phyloP scores from a whole-genome alignment of 441 rosid genomes.

The Daphne laureola region DNA sequence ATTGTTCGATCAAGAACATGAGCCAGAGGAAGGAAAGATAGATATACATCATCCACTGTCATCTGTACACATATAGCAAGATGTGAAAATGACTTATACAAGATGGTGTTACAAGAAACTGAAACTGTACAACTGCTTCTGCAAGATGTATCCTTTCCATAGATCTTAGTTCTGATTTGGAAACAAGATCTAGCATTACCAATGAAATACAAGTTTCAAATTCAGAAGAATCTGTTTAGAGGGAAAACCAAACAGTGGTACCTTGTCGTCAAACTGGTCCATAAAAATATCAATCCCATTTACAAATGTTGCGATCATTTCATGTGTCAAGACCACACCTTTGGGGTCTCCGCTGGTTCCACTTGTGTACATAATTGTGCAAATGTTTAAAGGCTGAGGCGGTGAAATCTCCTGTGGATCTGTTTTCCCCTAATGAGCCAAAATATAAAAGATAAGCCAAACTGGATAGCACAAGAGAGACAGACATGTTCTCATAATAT shows the following conservation, averaged over 20 bases:
- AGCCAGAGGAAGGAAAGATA: constrained; percentile 94
- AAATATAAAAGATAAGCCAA: constrained; percentile 7
- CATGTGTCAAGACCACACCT: constrained; percentile 86
- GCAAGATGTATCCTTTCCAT: too few relatives aligned
- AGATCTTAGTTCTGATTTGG: background rate
- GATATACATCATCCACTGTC: constrained; percentile 79
- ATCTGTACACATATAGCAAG: constrained; percentile 31
- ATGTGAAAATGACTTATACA: too few relatives aligned
- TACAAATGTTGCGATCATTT: constrained; percentile 47
- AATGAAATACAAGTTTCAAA: too few relatives aligned
- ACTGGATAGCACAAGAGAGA: background rate
- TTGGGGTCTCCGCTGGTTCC: constrained; percentile 97
- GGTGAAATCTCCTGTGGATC: constrained; percentile 40
- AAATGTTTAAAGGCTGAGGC: constrained; percentile 55
- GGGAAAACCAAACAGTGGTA: constrained; percentile 4
- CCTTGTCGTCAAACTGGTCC: constrained; percentile 94
- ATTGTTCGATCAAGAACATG: constrained; percentile 81
- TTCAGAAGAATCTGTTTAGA: too few relatives aligned
- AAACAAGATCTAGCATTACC: background rate
- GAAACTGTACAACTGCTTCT: too few relatives aligned
- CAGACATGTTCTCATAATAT: background rate
- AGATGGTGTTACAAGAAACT: too few relatives aligned
- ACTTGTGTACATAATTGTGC: constrained; percentile 96
- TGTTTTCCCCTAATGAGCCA: constrained; percentile 48
- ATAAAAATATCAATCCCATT: constrained; percentile 66